Percentiles rank a stretch among this genome's conserved stretches.
phyloP scores from a whole-genome alignment of 1,284 basidiomycete species.

The Cutaneotrichosporon curvatum region DNA sequence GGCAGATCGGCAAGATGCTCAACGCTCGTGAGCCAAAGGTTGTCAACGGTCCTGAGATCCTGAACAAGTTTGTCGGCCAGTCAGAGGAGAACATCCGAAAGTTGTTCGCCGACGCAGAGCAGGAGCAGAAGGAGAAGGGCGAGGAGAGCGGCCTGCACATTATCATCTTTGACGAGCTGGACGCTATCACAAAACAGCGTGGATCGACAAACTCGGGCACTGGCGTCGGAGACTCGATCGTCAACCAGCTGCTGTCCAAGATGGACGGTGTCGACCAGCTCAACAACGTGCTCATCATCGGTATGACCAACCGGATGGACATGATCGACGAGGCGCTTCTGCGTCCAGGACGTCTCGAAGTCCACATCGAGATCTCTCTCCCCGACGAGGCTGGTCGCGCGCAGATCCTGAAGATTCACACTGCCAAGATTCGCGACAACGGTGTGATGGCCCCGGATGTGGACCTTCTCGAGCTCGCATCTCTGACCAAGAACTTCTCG shows the following conservation, averaged over 20 bases:
- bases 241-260: slow-evolving; percentile 98
- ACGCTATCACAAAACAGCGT: slow-evolving; percentile 98
- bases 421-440: slow-evolving; percentile 85
- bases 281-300: slow-evolving; percentile 99
- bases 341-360: slow-evolving; percentile 95
- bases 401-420: slow-evolving; percentile 96
- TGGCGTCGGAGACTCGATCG: slow-evolving; percentile 95
- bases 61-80: slow-evolving; percentile 92
- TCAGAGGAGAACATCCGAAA: slow-evolving; percentile 99
- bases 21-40: slow-evolving; percentile 98
- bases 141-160: slow-evolving; percentile 98
- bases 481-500: slow-evolving; percentile 90
- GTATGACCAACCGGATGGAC: slow-evolving; percentile 98
- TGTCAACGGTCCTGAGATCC: slow-evolving; percentile 94
- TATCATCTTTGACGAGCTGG: slow-evolving; percentile 97
- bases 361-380: slow-evolving; percentile 99
- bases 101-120: slow-evolving; percentile 94
- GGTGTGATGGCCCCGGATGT: slow-evolving; percentile 87
- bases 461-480: slow-evolving; percentile 73
- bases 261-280: slow-evolving; percentile 99
- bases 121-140: slow-evolving; percentile 98
- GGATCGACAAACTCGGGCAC: slow-evolving; percentile 81
- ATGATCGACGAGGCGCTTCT: slow-evolving; percentile 99
- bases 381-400: slow-evolving; percentile 88
- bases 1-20: slow-evolving; percentile 99